These are phyloP conservation scores for Irpex sp. DNA, from an alignment of 1,284 basidiomycete genomes.

Conservation along the genomic window DNA sequence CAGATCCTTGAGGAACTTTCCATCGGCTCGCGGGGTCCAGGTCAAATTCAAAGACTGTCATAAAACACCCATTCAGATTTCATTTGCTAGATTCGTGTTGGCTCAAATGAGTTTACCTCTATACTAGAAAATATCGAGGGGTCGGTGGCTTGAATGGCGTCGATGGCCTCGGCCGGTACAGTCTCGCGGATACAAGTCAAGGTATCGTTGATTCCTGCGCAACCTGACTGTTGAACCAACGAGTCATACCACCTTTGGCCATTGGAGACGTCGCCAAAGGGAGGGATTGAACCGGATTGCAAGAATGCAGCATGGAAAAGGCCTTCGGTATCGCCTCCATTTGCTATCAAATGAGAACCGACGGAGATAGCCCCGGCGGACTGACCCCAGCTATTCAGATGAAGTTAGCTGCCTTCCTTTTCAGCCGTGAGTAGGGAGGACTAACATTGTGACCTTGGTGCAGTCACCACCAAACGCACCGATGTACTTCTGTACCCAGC, in stretches of 20 bases:
- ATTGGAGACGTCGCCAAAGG: slow-evolving; percentile 25
- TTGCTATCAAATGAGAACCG: slow-evolving; percentile 29
- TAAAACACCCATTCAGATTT: neutral
- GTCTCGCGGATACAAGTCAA: slow-evolving; percentile 39
- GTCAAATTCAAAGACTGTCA: slow-evolving; percentile 8
- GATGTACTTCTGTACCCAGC: slow-evolving; percentile 52
- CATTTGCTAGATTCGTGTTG: neutral
- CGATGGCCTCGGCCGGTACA: slow-evolving; percentile 18
- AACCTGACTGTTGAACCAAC: slow-evolving; percentile 32
- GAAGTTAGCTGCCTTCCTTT: no score
- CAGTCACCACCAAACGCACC: slow-evolving; percentile 39
- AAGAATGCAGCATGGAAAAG: slow-evolving; percentile 35
- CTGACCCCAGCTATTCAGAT: no score
- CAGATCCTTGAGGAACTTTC: slow-evolving; percentile 23
- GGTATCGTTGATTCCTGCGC: slow-evolving; percentile 29
- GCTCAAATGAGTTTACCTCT: neutral
- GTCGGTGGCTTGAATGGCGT: neutral
- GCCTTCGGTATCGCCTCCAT: slow-evolving; percentile 28
- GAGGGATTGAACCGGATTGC: slow-evolving; percentile 33
- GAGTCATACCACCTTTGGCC: slow-evolving; percentile 33
- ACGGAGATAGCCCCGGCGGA: slow-evolving; percentile 16
- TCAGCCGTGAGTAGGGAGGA: slow-evolving; percentile 11
- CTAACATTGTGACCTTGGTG: slow-evolving; percentile 30
- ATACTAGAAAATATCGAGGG: neutral
- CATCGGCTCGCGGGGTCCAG: slow-evolving; percentile 28